Conservation (phyloP, 2,329 filamentous ascomycete genomes). For the Cladobotryum protrusum region DNA sequence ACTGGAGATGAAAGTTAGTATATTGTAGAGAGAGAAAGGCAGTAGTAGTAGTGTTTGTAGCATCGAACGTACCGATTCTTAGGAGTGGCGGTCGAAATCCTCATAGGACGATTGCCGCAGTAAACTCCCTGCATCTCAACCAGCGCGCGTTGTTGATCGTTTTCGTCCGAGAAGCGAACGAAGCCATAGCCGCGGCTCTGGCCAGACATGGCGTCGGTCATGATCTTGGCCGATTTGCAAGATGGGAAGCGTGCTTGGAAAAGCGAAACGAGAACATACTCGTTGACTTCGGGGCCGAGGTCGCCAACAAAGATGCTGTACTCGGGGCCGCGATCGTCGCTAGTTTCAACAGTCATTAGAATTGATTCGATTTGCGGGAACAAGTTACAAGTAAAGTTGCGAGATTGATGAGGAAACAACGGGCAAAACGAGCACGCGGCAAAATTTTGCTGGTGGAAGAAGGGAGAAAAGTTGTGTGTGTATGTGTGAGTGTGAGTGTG, state of each 20-base stretch:
- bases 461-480: too few species aligned
- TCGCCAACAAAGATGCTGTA: slow-evolving; percentile 98
- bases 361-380: neutral
- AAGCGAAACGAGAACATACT: slow-evolving; percentile 93
- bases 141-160: slow-evolving; percentile 90
- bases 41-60: neutral
- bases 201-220: slow-evolving; percentile 96
- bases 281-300: slow-evolving; percentile 95
- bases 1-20: slow-evolving; percentile 15
- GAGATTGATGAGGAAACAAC: neutral
- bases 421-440: too few species aligned
- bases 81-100: slow-evolving; percentile 93
- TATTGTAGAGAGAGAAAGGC: neutral
- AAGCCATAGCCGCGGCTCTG: slow-evolving; percentile 98
- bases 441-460: too few species aligned
- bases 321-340: slow-evolving; percentile 93
- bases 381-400: too few species aligned
- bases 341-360: slow-evolving; percentile 27
- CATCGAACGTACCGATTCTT: slow-evolving; percentile 66
- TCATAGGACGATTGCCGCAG: slow-evolving; percentile 97
- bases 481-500: too few species aligned
- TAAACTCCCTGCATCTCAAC: slow-evolving; percentile 99
- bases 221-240: slow-evolving; percentile 99
- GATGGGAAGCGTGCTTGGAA: slow-evolving; percentile 95
- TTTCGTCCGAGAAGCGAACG: slow-evolving; percentile 92